These are phyloP conservation scores for Dacryopinax spathularia DNA, from an alignment of 768 basidiomycete genomes.

Conservation along the genomic window DNA sequence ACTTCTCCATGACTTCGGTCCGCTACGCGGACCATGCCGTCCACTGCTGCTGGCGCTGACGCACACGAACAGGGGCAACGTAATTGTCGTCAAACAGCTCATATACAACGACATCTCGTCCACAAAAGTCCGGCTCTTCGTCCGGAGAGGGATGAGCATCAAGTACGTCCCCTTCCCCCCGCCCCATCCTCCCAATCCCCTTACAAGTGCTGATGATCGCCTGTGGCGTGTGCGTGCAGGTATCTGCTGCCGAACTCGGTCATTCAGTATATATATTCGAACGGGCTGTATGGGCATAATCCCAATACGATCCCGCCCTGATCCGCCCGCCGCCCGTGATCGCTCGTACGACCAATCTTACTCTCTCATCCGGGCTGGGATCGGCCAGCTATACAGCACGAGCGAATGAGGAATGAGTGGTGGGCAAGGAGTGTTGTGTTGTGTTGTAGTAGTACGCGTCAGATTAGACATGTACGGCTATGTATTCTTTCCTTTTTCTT, in stretches of 20 bases:
- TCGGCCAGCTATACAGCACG: too few relatives aligned
- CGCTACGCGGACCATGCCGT: neutral
- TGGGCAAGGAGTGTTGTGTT: too few relatives aligned
- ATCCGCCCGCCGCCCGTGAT: too few relatives aligned
- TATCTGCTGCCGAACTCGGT: constrained; percentile 86
- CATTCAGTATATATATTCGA: constrained; percentile 84
- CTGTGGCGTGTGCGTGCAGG: constrained; percentile 61
- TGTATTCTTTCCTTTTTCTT: too few relatives aligned
- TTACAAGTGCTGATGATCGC: constrained; percentile 13
- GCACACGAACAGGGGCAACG: constrained; percentile 44
- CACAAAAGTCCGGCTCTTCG: constrained; percentile 56
- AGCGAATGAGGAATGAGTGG: too few relatives aligned
- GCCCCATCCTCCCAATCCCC: neutral
- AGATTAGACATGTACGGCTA: too few relatives aligned
- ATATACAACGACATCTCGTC: constrained; percentile 96
- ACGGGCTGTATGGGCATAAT: constrained; percentile 33
- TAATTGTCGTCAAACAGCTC: constrained; percentile 81
- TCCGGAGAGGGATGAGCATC: constrained; percentile 33
- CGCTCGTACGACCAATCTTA: too few relatives aligned
- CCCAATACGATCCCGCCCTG: neutral
- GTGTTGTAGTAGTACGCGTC: too few relatives aligned
- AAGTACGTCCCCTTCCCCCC: constrained; percentile 19
- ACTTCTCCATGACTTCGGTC: neutral
- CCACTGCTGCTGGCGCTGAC: constrained; percentile 5
- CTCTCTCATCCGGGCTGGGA: too few relatives aligned